Evolutionary conservation across 2,329 filamentous ascomycete species (phyloP), one percentile per base, ranked within the genome.

Genomic region (Fusarium pininemorale): DNA sequence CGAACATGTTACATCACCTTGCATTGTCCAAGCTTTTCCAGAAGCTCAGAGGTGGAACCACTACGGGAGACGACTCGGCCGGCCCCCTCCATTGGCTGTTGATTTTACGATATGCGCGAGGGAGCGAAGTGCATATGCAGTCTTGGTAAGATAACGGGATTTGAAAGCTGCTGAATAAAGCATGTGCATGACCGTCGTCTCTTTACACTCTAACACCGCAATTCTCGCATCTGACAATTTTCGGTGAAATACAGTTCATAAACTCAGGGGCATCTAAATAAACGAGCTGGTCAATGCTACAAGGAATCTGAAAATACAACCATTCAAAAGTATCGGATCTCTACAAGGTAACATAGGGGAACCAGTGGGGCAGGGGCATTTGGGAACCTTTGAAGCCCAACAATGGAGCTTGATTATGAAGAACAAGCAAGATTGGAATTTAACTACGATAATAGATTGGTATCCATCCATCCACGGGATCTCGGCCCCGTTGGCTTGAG

Each of bases 1-100:
- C 73, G 64, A 76, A 38, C 42, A 44, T 39, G 69, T 77, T 77
- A 74, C 75, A 77, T 77, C 75, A 77, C 59, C 45, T 45, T 77
- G 75, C 75, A 73, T 71, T 66, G 67, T 66, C 66, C 63, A 72
- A 57, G 59, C 59, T 69, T 72, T 69, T 48, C 53, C 26, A 60
- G 67, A 62, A 57, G 62, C 54, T 41, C 47, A 32, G 60, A 45
- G 47, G 56, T 64, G 59, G 66, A 22, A 55, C 47, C 63, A 51
- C 24, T 54, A 65, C 47, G 66, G 75, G 50, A 71, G 62, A 59
- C 51, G 42, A 44, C 62, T 77, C 73, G 75, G 73, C 64, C 61
- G 54, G 54, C 55, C 54, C 70, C 70, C 59, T 63, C 63, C 37
- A 69, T 57, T 63, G 51, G 71, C 41, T 41, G 39, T 35, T 35